Evolutionary conservation across 2,329 filamentous ascomycete genomes (phyloP), one percentile per base, ranked within the genome.

Genomic region (Tolypocladium sp.): DNA sequence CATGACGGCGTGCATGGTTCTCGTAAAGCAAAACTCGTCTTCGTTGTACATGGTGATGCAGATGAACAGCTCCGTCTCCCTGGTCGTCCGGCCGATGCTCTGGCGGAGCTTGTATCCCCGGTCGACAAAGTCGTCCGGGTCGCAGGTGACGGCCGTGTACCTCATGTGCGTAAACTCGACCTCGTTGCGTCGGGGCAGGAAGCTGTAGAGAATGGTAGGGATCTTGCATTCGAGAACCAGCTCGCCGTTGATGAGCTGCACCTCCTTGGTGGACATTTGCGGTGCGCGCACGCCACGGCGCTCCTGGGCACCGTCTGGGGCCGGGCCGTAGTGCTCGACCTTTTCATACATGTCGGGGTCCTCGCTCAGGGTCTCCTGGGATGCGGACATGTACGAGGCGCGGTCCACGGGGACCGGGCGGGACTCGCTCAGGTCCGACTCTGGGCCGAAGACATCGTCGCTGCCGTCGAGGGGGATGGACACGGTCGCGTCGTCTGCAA

Each of bases 31-130:
- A 67, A 96, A 91, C 71, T 97, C 94, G 74, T 97, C 90, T 75
- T 99, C 94, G 74, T 99, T 99, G 79, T 97, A 97, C 94, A 97
- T 97, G 67, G 94, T 99, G 62, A 99, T 81, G 71, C 92, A 96
- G 67, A 99, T 96, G 72, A 97, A 94, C 9, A 99, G 78, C 74
- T 99, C 94, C 0, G 93, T 97, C 73, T 97, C 92, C 63, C 94
- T 86, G 35, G 87, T 79, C 1, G 90, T 96, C 59, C 79, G 83
- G 53, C 92, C 92, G 61, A 97, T 91, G 69, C 90, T 91, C 74
- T 97, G 94, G 58, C 94, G 89, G 68, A 99, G 77, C 70, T 95
- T 94, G 78, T 97, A 99, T 1, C 92, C 93, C 62, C 88, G 85
- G 9, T 87, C 82, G 3, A 92, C 89, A 68, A 96, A 97, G 71